These are phyloP conservation scores for Agapanthus africanus DNA, from an alignment of 106 monocot genomes.

Conservation along the genomic window DNA sequence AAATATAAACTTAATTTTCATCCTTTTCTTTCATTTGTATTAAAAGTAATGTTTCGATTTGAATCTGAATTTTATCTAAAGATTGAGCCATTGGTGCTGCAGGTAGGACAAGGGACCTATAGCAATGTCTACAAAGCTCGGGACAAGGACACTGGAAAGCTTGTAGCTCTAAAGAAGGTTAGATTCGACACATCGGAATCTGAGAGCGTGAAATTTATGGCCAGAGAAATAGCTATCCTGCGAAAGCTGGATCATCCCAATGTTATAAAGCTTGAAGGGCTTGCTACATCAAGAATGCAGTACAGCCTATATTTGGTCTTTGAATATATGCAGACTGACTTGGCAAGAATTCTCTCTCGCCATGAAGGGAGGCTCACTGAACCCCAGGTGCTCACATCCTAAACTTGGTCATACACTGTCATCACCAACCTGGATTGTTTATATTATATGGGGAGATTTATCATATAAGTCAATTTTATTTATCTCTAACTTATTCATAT, in stretches of 20 bases:
- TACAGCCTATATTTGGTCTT: slow-evolving; percentile 37
- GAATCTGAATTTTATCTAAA: background rate
- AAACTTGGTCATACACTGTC: background rate
- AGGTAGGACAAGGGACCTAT: slow-evolving; percentile 44
- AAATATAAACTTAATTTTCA: too few species aligned
- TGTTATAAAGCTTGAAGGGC: slow-evolving; percentile 41
- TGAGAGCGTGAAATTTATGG: slow-evolving; percentile 45
- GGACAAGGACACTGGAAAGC: slow-evolving; percentile 37
- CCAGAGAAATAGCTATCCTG: slow-evolving; percentile 37
- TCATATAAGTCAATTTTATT: background rate
- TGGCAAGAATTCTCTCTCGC: slow-evolving; percentile 28
- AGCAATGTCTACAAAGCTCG: slow-evolving; percentile 41
- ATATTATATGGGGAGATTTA: too few species aligned
- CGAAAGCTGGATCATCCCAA: slow-evolving; percentile 38
- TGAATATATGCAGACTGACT: slow-evolving; percentile 37
- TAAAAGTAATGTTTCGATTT: too few species aligned
- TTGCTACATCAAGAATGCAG: slow-evolving; percentile 43
- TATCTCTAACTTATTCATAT: background rate
- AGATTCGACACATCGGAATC: slow-evolving; percentile 36
- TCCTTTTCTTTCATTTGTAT: too few species aligned
- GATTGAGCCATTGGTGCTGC: background rate
- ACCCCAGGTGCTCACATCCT: slow-evolving; percentile 19
- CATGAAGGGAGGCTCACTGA: slow-evolving; percentile 20
- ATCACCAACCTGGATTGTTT: background rate
- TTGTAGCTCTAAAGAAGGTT: slow-evolving; percentile 39